These are phyloP conservation scores for Stagonosporopsis vannaccii DNA, from an alignment of 2,329 filamentous ascomycete genomes.

Conservation along the genomic window DNA sequence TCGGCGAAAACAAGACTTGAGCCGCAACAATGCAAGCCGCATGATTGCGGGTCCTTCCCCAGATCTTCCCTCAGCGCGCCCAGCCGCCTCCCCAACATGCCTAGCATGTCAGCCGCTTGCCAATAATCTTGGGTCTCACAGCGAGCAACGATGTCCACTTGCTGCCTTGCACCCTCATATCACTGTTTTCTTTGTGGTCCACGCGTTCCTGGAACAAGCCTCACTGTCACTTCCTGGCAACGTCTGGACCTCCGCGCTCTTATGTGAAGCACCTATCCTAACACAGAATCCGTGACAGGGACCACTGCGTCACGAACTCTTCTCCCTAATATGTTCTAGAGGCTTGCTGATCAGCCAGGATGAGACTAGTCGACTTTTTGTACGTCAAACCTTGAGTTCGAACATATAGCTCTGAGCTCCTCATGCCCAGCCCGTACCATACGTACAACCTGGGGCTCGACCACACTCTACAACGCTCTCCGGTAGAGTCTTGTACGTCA, in stretches of 20 bases:
- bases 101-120: slow-evolving; percentile 31
- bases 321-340: slow-evolving; percentile 35
- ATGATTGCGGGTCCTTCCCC: slow-evolving; percentile 20
- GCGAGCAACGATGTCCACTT: slow-evolving; percentile 21
- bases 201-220: slow-evolving; percentile 26
- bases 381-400: slow-evolving; percentile 35
- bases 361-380: slow-evolving; percentile 35
- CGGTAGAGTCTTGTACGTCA: slow-evolving; percentile 41
- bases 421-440: slow-evolving; percentile 37
- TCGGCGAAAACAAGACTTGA: slow-evolving; percentile 35
- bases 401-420: slow-evolving; percentile 33
- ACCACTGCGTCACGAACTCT: slow-evolving; percentile 31
- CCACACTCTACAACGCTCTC: slow-evolving; percentile 39
- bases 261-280: slow-evolving; percentile 37
- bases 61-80: slow-evolving; percentile 17
- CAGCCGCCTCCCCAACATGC: slow-evolving; percentile 21
- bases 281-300: slow-evolving; percentile 40
- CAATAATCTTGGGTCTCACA: slow-evolving; percentile 29
- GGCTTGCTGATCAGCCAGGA: slow-evolving; percentile 38
- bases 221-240: slow-evolving; percentile 33
- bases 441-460: slow-evolving; percentile 29
- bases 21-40: slow-evolving; percentile 38
- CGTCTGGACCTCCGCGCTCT: slow-evolving; percentile 44
- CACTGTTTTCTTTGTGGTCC: slow-evolving; percentile 32
- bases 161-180: slow-evolving; percentile 37